A percentile compares a stretch with the other conserved stretches of the same genome.
These are phyloP conservation scores for Hypericum androsaemum DNA, from an alignment of 345 rosid species.

Conservation along the genomic window DNA sequence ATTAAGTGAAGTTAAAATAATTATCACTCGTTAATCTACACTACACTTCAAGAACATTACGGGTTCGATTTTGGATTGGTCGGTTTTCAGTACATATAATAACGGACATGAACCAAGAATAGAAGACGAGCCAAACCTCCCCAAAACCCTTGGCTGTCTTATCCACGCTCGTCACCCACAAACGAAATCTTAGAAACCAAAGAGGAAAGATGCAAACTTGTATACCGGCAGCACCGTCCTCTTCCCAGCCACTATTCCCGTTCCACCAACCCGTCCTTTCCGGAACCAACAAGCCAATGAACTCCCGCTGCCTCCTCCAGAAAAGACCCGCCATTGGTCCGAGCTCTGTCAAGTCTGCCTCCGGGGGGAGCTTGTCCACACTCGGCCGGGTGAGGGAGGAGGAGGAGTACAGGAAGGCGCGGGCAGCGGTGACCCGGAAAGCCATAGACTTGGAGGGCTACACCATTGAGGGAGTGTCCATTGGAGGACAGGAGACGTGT, in stretches of 20 bases:
- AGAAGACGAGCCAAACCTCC: slow-evolving; percentile 13
- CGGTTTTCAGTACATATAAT: no score
- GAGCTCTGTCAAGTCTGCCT: slow-evolving; percentile 10
- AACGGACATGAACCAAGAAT: no score
- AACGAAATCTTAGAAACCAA: not conserved
- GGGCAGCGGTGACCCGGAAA: slow-evolving; percentile 66
- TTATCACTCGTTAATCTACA: no score
- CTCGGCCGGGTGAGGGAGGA: slow-evolving; percentile 70
- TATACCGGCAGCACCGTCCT: slow-evolving; percentile 28
- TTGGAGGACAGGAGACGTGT: slow-evolving; percentile 89
- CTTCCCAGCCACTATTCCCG: slow-evolving; percentile 30
- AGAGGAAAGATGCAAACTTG: slow-evolving; percentile 31
- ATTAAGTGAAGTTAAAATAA: no score
- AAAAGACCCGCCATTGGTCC: slow-evolving; percentile 15
- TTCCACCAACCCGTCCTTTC: slow-evolving; percentile 15
- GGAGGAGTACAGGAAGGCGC: slow-evolving; percentile 80
- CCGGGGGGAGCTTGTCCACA: slow-evolving; percentile 41
- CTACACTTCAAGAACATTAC: no score
- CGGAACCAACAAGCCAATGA: slow-evolving; percentile 9
- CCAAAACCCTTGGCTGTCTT: slow-evolving; percentile 13
- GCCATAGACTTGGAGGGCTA: slow-evolving; percentile 71
- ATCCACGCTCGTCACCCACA: not conserved
- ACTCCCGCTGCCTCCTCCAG: slow-evolving; percentile 6
- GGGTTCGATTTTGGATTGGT: no score
- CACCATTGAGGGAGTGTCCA: slow-evolving; percentile 64